Evolutionary conservation across 805 yeast genomes (phyloP), one percentile per base, ranked within the genome.

Genomic region (Wickerhamomyces hampshirensis): DNA sequence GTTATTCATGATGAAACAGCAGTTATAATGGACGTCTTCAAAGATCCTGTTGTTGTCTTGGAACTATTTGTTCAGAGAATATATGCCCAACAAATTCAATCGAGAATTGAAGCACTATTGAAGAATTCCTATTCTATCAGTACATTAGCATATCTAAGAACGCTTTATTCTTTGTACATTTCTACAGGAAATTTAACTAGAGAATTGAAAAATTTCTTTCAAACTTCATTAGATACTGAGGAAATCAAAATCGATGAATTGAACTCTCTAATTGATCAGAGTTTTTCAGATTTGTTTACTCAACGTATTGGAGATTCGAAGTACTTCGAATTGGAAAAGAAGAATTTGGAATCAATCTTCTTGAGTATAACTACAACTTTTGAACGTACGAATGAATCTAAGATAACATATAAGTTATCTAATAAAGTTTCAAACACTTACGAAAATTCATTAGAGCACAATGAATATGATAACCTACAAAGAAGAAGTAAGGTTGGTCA

Each of bases 281-380:
- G 77, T 40, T 77, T 69, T 51, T 70, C 73, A n/a, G 94, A 84
- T 46, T 59, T 86, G 13, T 91, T 91, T 56, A 68, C 75, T 14
- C 80, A 81, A 32, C 84, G 77, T 52, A 61, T 84, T 18, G 71
- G 72, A 19, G 85, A 82, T 39, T 74, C 75, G 40, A 67, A 71
- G 32, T 89, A 87, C 59, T 80, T 89, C 50, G 77, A 68, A 27
- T 51, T 72, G 27, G 97, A 88, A 53, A 82, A 75, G 60, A 77
- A 77, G 43, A 76, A 75, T 45, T 62, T 89, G 26, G 82, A 79
- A 32, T 42, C 56, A 4, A 58, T 58, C 13, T 44, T 65, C 23
- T 47, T 54, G 21, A 57, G 55, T 6, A 50, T 54, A 35, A 57
- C 68, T 1, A 43, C 62, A 3, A 40, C 31, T 13, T 65, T 60